Base-by-base conservation (phyloP, 2,329 filamentous ascomycete genomes). In the Fusarium siculi region DNA sequence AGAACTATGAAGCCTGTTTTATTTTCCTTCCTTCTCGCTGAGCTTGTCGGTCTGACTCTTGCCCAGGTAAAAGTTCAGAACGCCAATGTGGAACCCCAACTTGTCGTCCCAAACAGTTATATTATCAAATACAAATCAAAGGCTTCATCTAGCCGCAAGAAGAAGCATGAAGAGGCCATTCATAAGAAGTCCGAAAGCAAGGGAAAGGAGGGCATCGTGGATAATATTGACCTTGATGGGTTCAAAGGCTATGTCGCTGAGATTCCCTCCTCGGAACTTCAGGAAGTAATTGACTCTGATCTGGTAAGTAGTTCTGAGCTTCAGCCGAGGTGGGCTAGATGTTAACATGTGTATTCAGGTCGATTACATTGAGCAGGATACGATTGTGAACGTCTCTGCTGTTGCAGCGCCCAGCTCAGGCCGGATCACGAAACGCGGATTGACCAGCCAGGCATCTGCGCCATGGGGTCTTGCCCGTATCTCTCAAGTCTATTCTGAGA, bases 201-300 rank as follows among this genome's bases (percentile, higher is more conserved):
- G 5, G 61, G 60, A 25, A 72, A 65, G 14, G 58, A 55, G n/a
- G 72, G 69, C 4, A 55, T 74, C 4, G n/a, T 70, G 2, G 37
- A 63, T 0, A 58, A 52, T 2, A 54, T 73, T 37, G 32, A 60
- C 15, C 43, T 73, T 0, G 47, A 39, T 12, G 39, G 25, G 4
- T 42, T 57, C 18, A 23, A 73, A 49, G 67, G 64, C 23, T 73
- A 71, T 19, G 62, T 73, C 19, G 72, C 47, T 4, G 36, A 73
- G 46, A 66, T 74, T 10, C 30, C 61, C 0, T 5, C 40, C 2
- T 63, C 67, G 0, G 46, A 64, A 15, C 54, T 74, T 15, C 39
- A 60, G 15, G 61, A 57, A 6, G 54, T 73, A 1, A 25, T 42
- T 5, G 25, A 71, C 23, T 71, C 61, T 44, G 40, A 61, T 10